Evolutionary conservation across 225 moss, liverwort and hornwort genomes (phyloP).

Genomic region (Marchantia paleacea): DNA sequence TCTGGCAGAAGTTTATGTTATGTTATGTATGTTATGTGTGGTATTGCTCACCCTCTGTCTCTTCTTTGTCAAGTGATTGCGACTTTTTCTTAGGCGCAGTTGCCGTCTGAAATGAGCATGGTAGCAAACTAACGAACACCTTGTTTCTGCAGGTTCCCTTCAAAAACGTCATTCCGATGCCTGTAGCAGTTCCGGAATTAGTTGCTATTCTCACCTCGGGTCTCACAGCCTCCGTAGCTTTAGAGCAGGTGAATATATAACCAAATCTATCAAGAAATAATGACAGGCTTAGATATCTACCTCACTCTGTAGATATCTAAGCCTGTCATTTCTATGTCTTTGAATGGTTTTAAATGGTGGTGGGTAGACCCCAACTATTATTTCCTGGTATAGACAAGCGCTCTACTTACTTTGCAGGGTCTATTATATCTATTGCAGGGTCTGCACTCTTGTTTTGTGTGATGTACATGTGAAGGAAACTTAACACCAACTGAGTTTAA

Average conservation of each 20-base stretch:
- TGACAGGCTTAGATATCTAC: background rate
- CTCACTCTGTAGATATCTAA: background rate
- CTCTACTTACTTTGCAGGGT: background rate
- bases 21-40: background rate
- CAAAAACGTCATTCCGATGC: conserved; percentile 54
- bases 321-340: no score
- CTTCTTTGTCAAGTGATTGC: background rate
- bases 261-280: background rate
- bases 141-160: conserved; percentile 48
- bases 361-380: background rate
- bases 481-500: background rate
- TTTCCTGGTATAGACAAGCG: background rate
- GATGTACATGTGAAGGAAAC: background rate
- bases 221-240: conserved; percentile 82
- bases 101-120: background rate
- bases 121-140: background rate
- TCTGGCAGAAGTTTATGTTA: background rate
- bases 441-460: background rate
- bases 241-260: conserved; percentile 58
- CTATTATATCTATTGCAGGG: background rate
- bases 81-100: background rate
- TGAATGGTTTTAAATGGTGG: background rate
- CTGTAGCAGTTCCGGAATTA: conserved; percentile 74
- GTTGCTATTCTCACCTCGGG: conserved; percentile 87
- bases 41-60: background rate